Percentiles rank a stretch among this genome's conserved stretches.
phyloP scores from a whole-genome alignment of 768 basidiomycete species.

The Collybia sp. region DNA sequence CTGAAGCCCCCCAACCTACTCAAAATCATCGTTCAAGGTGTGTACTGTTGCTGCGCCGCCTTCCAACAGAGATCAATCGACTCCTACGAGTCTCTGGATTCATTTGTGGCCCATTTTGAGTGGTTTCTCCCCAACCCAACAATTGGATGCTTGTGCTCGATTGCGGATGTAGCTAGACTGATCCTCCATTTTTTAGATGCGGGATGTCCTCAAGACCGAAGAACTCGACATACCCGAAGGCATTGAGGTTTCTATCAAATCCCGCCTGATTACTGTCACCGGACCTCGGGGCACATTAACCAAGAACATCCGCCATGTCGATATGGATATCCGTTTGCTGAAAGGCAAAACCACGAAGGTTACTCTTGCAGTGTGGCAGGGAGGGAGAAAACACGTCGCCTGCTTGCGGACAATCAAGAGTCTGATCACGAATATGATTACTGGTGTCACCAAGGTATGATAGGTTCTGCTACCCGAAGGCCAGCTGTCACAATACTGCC shows the following conservation, averaged over 20 bases:
- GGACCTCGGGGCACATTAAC: conserved; percentile 91
- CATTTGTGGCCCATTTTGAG: conserved; percentile 17
- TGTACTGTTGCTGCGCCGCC: conserved; percentile 15
- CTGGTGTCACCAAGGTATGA: conserved; percentile 88
- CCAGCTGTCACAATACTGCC: neutral
- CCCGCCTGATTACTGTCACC: conserved; percentile 85
- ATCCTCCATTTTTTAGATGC: conserved; percentile 55
- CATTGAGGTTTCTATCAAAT: conserved; percentile 84
- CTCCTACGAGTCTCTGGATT: conserved; percentile 6
- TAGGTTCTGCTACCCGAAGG: neutral
- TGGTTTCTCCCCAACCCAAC: conserved; percentile 10
- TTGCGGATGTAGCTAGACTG: conserved; percentile 25
- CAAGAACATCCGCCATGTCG: conserved; percentile 89
- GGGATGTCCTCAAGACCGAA: conserved; percentile 91
- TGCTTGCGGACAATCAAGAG: conserved; percentile 96
- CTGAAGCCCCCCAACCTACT: conserved; percentile 22
- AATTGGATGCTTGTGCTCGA: conserved; percentile 28
- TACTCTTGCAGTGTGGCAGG: conserved; percentile 95
- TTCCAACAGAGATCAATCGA: conserved; percentile 11
- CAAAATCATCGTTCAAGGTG: conserved; percentile 39
- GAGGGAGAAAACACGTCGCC: conserved; percentile 96
- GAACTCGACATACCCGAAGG: conserved; percentile 85
- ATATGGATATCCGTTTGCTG: conserved; percentile 88
- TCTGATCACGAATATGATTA: conserved; percentile 96
- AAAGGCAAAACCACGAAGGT: conserved; percentile 79